phyloP scores from a whole-genome alignment of 495 filamentous ascomycete species.

The Daldinia bambusicola region DNA sequence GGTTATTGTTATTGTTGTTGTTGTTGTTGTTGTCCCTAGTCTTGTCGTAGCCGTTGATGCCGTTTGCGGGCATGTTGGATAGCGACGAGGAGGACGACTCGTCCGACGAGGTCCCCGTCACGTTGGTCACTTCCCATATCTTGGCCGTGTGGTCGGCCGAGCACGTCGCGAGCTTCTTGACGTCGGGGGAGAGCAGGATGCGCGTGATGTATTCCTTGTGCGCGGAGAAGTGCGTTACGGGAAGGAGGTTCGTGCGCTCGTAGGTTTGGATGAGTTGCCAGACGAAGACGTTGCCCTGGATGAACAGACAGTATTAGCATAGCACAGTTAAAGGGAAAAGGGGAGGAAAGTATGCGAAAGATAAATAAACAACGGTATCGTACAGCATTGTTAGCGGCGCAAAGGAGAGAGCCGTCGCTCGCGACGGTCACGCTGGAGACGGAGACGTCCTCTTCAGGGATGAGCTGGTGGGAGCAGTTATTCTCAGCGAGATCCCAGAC shows the following conservation, averaged over 20 bases:
- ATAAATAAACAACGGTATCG: constrained; percentile 32
- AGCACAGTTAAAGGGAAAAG: too few species aligned
- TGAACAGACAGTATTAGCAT: constrained; percentile 9
- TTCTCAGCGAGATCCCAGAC: constrained; percentile 98
- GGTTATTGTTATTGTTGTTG: constrained; percentile 16
- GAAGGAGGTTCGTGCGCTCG: constrained; percentile 87
- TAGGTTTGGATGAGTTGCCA: constrained; percentile 89
- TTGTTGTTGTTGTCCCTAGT: constrained; percentile 31
- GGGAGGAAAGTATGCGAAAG: too few species aligned
- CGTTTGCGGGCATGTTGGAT: constrained; percentile 20
- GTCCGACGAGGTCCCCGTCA: constrained; percentile 60
- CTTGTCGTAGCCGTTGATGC: constrained; percentile 28
- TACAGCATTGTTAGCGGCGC: constrained; percentile 93
- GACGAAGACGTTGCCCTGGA: constrained; percentile 93
- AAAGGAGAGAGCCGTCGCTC: constrained; percentile 92
- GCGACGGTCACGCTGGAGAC: constrained; percentile 95
- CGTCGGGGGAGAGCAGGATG: constrained; percentile 94
- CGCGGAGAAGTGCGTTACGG: constrained; percentile 90
- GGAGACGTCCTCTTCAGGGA: constrained; percentile 93
- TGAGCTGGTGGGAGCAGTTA: constrained; percentile 94
- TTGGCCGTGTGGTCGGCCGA: constrained; percentile 97
- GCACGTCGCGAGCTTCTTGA: constrained; percentile 96
- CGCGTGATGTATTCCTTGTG: constrained; percentile 95
- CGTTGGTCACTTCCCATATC: constrained; percentile 88
- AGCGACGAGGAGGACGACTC: constrained; percentile 38